A percentile compares a stretch with the other conserved stretches of the same genome.
Conservation (phyloP, 2,329 filamentous ascomycete species). For the Kalmusia sp. region DNA sequence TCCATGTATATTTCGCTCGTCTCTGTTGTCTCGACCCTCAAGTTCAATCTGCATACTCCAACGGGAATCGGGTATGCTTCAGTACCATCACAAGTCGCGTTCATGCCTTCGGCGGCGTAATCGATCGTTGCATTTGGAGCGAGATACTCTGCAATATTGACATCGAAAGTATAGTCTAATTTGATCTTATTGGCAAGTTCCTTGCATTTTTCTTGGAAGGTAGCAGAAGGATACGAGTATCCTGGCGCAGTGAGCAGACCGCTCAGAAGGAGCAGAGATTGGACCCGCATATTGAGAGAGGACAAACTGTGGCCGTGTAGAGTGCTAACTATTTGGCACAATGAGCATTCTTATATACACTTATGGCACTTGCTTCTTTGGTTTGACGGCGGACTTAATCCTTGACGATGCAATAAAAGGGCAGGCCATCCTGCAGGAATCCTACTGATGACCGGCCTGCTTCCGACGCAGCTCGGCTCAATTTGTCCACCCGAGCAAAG, state of each 20-base stretch:
- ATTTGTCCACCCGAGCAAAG: background rate
- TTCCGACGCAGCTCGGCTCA: background rate
- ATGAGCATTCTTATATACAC: background rate
- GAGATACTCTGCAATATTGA: constrained; percentile 17
- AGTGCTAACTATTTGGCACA: background rate
- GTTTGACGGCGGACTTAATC: no score
- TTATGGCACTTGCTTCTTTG: background rate
- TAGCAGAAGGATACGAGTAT: background rate
- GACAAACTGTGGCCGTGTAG: background rate
- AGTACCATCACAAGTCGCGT: constrained; percentile 9
- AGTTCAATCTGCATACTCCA: constrained; percentile 42
- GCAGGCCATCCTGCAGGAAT: no score
- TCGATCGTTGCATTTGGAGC: constrained; percentile 15
- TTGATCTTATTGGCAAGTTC: constrained; percentile 3
- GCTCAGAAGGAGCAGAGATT: background rate
- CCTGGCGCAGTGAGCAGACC: background rate
- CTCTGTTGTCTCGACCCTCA: constrained; percentile 40
- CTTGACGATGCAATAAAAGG: no score
- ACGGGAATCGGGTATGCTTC: constrained; percentile 19
- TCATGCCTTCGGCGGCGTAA: constrained; percentile 11
- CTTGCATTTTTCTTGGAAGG: constrained; percentile 8
- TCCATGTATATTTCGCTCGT: constrained; percentile 44
- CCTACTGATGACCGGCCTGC: background rate
- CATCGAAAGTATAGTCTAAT: constrained; percentile 8
- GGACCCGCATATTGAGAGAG: background rate